Conservation (phyloP, 352 stramenopile species). For the Blastocystis sp. region DNA sequence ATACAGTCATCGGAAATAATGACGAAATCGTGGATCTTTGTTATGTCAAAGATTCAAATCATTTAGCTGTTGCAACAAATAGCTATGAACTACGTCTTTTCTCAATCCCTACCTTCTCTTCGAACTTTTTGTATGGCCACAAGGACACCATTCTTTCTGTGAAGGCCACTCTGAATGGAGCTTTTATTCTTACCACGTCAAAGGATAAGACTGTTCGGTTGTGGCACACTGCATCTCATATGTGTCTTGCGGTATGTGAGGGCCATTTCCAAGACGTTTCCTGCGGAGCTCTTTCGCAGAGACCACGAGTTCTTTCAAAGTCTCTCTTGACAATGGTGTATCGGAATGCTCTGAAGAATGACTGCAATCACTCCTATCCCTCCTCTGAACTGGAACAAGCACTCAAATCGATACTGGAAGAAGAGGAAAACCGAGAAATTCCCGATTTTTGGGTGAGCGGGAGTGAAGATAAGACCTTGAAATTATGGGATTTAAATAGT, state of each 20-base stretch:
- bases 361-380: slow-evolving; percentile 28
- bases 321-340: background rate
- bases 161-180: slow-evolving; percentile 77
- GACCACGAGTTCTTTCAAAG: slow-evolving; percentile 71
- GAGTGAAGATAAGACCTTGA: slow-evolving; percentile 91
- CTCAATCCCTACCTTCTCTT: slow-evolving; percentile 81
- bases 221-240: slow-evolving; percentile 75
- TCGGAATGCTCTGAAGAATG: background rate
- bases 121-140: slow-evolving; percentile 89
- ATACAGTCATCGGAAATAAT: slow-evolving; percentile 83
- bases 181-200: slow-evolving; percentile 83
- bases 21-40: slow-evolving; percentile 91
- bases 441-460: slow-evolving; percentile 88
- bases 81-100: slow-evolving; percentile 86
- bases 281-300: slow-evolving; percentile 83
- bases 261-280: slow-evolving; percentile 89
- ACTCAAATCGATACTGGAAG: slow-evolving; percentile 65
- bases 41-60: slow-evolving; percentile 66
- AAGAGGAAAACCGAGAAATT: slow-evolving; percentile 70
- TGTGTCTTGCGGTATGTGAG: slow-evolving; percentile 79
- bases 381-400: background rate
- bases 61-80: slow-evolving; percentile 90
- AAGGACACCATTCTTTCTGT: slow-evolving; percentile 91
- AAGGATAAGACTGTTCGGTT: slow-evolving; percentile 86
- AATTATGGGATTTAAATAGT: slow-evolving; percentile 86